These are phyloP conservation scores for Eucalyptus erythrocorys DNA, from an alignment of 345 rosid genomes.

Conservation along the genomic window DNA sequence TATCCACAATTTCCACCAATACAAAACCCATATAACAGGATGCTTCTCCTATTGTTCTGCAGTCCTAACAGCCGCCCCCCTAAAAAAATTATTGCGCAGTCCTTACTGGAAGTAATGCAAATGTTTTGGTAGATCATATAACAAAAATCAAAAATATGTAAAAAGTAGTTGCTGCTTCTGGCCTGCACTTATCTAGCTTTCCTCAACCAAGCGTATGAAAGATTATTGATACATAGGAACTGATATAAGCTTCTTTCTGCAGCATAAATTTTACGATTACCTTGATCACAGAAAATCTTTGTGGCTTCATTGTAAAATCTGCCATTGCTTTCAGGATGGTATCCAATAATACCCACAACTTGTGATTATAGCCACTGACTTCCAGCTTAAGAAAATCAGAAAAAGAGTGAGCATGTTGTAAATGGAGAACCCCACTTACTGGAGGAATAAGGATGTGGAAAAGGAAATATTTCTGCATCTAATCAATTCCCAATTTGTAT, in stretches of 20 bases:
- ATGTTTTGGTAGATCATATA: neutral
- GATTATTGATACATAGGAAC: neutral
- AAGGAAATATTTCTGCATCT: neutral
- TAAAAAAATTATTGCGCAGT: neutral
- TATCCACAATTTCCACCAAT: neutral
- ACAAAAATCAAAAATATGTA: neutral
- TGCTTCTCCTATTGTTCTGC: neutral
- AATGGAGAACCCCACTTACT: neutral
- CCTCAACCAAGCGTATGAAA: neutral
- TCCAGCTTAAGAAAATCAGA: neutral
- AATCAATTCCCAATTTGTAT: neutral
- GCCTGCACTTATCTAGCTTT: neutral
- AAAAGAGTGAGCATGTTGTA: neutral
- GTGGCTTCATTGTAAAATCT: constrained; percentile 55
- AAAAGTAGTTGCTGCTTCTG: neutral
- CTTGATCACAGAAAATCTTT: constrained; percentile 80
- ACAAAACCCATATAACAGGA: neutral
- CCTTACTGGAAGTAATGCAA: neutral
- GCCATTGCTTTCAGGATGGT: constrained; percentile 44
- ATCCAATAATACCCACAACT: constrained; percentile 61
- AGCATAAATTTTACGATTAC: constrained; percentile 12
- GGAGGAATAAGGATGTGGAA: neutral
- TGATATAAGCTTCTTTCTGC: neutral
- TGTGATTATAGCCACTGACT: constrained; percentile 74
- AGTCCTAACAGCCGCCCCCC: neutral